phyloP scores from a whole-genome alignment of 2,329 filamentous ascomycete species.

The Talaromyces albobiverticillius region DNA sequence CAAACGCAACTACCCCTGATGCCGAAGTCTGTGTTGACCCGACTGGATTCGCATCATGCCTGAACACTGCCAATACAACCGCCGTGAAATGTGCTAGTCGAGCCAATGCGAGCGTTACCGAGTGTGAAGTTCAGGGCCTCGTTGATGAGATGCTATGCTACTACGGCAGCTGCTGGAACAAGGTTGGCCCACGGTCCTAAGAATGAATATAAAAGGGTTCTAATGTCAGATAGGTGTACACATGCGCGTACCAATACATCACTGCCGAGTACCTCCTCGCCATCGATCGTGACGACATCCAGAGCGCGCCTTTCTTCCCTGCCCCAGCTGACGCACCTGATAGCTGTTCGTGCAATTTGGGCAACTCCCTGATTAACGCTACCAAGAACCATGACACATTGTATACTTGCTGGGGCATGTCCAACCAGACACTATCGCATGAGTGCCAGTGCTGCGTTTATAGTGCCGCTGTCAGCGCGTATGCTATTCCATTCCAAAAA shows the following conservation, averaged over 20 bases:
- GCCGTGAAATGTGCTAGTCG: background rate
- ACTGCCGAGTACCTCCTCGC: slow-evolving; percentile 1
- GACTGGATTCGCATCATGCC: background rate
- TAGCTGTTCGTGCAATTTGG: slow-evolving; percentile 1
- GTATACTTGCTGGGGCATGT: slow-evolving; percentile 3
- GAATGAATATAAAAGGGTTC: too few relatives aligned
- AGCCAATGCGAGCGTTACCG: background rate
- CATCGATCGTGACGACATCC: slow-evolving; percentile 1
- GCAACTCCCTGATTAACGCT: background rate
- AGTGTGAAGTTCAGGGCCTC: background rate
- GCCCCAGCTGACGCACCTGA: background rate
- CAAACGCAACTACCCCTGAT: slow-evolving; percentile 1
- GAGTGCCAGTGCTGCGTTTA: slow-evolving; percentile 5
- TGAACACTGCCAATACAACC: background rate
- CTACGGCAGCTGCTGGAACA: slow-evolving; percentile 7
- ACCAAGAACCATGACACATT: slow-evolving; percentile 3
- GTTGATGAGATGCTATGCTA: slow-evolving; percentile 7
- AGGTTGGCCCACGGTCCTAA: too few relatives aligned
- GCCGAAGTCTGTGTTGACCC: background rate
- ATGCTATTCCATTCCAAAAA: background rate
- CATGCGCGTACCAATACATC: slow-evolving; percentile 4
- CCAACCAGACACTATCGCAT: background rate
- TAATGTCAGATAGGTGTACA: background rate
- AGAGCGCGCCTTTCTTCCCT: slow-evolving; percentile 3
- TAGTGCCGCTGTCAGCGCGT: slow-evolving; percentile 1